Percentiles rank a stretch among this genome's conserved stretches.
Evolutionary conservation across 495 filamentous ascomycete species (phyloP).

Genomic region (Aspergillus panamensis): DNA sequence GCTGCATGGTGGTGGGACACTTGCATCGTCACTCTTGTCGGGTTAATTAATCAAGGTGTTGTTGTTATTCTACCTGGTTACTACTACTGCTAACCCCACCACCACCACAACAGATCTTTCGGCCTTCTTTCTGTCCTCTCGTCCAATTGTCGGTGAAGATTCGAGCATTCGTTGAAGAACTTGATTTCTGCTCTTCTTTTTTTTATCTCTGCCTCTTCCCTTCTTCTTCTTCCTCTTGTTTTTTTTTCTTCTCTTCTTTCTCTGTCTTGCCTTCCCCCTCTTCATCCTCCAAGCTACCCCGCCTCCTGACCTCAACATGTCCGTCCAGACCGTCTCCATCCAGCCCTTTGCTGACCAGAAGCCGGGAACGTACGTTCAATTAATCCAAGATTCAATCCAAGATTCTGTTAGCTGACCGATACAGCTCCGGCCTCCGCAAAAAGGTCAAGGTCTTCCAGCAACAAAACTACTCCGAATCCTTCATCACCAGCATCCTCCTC

Average conservation of each 20-base stretch:
- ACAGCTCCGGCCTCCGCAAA: slow-evolving; percentile 93
- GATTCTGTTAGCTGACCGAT: background rate
- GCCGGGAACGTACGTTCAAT: slow-evolving; percentile 83
- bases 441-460: slow-evolving; percentile 98
- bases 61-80: background rate
- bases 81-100: too few relatives aligned
- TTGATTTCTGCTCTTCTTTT: slow-evolving; percentile 10
- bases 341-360: slow-evolving; percentile 91
- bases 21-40: background rate
- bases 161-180: slow-evolving; percentile 5
- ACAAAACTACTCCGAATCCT: slow-evolving; percentile 91
- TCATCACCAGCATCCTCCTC: slow-evolving; percentile 86
- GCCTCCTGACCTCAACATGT: slow-evolving; percentile 49
- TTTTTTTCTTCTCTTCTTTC: slow-evolving; percentile 2
- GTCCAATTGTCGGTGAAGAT: slow-evolving; percentile 19
- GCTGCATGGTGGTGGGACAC: background rate
- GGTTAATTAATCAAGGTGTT: background rate
- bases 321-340: slow-evolving; percentile 69
- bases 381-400: background rate
- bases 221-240: slow-evolving; percentile 6
- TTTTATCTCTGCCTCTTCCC: slow-evolving; percentile 1
- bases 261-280: slow-evolving; percentile 1
- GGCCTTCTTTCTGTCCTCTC: background rate
- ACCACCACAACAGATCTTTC: background rate
- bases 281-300: slow-evolving; percentile 13